Conservation (phyloP, 2,329 filamentous ascomycete genomes). For the Akanthomyces lecanii region DNA sequence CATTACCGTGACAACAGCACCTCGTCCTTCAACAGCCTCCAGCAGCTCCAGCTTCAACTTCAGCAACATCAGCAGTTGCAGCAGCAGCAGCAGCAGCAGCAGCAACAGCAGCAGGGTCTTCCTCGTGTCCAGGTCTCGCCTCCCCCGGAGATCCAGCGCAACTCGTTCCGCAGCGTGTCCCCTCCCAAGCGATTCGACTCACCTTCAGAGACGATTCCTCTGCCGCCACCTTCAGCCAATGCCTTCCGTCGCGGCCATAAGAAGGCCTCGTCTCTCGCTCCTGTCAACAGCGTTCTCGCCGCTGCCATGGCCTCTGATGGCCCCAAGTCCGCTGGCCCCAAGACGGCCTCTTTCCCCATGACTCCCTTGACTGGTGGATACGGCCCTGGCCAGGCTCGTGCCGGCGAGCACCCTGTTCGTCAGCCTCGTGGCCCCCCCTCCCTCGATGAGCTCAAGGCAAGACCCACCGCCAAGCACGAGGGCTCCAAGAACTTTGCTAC, state of each 20-base stretch:
- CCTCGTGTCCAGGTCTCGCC: constrained; percentile 81
- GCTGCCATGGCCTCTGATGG: constrained; percentile 37
- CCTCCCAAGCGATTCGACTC: constrained; percentile 65
- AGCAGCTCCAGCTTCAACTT: constrained; percentile 22
- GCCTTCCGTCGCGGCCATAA: constrained; percentile 93
- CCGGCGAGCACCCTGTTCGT: constrained; percentile 88
- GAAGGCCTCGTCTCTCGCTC: constrained; percentile 75
- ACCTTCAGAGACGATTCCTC: constrained; percentile 62
- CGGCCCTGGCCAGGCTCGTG: constrained; percentile 86
- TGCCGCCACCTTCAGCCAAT: constrained; percentile 83
- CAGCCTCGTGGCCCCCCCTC: constrained; percentile 90
- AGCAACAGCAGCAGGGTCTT: constrained; percentile 39
- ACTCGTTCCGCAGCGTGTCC: constrained; percentile 57
- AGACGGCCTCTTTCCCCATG: constrained; percentile 73
- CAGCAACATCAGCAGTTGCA: constrained; percentile 11
- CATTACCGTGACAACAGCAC: constrained; percentile 42
- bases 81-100: constrained; percentile 26
- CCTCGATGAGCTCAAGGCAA: constrained; percentile 82
- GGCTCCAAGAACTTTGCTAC: constrained; percentile 97
- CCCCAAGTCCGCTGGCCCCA: constrained; percentile 63
- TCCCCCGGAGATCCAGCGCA: constrained; percentile 57
- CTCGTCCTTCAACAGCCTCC: constrained; percentile 29
- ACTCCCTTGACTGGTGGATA: constrained; percentile 82
- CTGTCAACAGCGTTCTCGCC: constrained; percentile 48
- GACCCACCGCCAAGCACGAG: constrained; percentile 88